Evolutionary conservation across 2,329 filamentous ascomycete species (phyloP).

Genomic region (Aspergillus sp.): DNA sequence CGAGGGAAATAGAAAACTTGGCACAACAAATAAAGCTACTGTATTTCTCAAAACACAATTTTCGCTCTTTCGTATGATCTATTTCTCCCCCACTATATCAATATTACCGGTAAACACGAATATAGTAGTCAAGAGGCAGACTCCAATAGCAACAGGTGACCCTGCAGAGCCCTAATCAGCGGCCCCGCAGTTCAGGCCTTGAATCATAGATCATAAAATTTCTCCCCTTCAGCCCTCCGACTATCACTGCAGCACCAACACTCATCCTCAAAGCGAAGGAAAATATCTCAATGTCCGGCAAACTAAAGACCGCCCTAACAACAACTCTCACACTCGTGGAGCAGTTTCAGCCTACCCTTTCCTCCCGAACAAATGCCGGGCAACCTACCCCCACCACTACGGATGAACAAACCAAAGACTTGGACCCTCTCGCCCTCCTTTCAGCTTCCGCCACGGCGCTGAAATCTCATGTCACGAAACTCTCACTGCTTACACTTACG

Average conservation of each 20-base stretch:
- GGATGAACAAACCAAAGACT: background rate
- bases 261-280: background rate
- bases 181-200: slow-evolving; percentile 32
- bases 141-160: slow-evolving; percentile 26
- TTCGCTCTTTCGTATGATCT: background rate
- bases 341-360: slow-evolving; percentile 45
- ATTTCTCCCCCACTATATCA: background rate
- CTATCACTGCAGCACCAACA: slow-evolving; percentile 9
- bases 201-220: slow-evolving; percentile 28
- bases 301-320: slow-evolving; percentile 35
- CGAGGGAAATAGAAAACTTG: background rate
- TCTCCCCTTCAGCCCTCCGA: slow-evolving; percentile 21
- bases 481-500: slow-evolving; percentile 84
- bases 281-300: slow-evolving; percentile 33
- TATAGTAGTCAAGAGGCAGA: background rate
- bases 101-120: background rate
- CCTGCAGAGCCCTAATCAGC: slow-evolving; percentile 38
- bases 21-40: background rate
- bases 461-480: slow-evolving; percentile 81
- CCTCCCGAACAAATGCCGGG: slow-evolving; percentile 24
- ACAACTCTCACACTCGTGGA: slow-evolving; percentile 43
- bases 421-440: slow-evolving; percentile 66
- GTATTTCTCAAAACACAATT: background rate
- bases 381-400: background rate
- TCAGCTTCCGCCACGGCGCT: slow-evolving; percentile 74